Conservation (phyloP, 192 early-diverging fungal species). For the Ambispora gerdemannii region DNA sequence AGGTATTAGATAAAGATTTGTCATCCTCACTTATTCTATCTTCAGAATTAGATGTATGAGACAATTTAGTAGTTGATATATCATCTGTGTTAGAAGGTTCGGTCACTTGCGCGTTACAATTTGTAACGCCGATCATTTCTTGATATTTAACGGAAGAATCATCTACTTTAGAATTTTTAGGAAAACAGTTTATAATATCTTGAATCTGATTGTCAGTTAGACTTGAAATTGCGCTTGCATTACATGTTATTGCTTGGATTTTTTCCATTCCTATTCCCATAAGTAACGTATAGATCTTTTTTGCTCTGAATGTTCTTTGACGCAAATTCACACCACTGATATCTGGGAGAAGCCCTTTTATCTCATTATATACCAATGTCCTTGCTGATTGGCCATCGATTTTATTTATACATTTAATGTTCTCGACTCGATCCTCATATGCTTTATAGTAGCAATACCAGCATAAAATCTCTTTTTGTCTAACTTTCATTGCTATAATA, state of each 20-base stretch:
- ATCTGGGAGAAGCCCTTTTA: constrained; percentile 17
- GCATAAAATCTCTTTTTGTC: constrained; percentile 25
- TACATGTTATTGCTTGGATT: neutral
- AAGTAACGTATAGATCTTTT: constrained; percentile 16
- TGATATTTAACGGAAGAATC: constrained; percentile 8
- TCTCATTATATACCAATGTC: constrained; percentile 15
- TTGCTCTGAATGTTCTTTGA: constrained; percentile 10
- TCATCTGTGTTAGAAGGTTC: constrained; percentile 5
- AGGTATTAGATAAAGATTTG: too few relatives aligned
- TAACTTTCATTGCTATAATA: constrained; percentile 21
- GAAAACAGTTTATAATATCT: neutral
- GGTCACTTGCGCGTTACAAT: constrained; percentile 4
- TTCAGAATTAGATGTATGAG: too few relatives aligned
- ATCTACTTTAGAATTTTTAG: neutral
- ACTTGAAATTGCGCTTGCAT: constrained; percentile 18
- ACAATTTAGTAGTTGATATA: too few relatives aligned
- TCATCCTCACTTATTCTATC: too few relatives aligned
- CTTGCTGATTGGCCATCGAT: constrained; percentile 13
- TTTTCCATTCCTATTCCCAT: constrained; percentile 14
- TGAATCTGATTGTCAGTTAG: neutral
- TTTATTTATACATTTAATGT: constrained; percentile 8
- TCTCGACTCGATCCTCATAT: neutral
- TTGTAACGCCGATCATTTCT: constrained; percentile 17
- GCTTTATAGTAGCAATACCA: constrained; percentile 20
- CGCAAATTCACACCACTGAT: constrained; percentile 24